phyloP scores from a whole-genome alignment of 257 asterid genomes.

The Thymus mandschuricus region DNA sequence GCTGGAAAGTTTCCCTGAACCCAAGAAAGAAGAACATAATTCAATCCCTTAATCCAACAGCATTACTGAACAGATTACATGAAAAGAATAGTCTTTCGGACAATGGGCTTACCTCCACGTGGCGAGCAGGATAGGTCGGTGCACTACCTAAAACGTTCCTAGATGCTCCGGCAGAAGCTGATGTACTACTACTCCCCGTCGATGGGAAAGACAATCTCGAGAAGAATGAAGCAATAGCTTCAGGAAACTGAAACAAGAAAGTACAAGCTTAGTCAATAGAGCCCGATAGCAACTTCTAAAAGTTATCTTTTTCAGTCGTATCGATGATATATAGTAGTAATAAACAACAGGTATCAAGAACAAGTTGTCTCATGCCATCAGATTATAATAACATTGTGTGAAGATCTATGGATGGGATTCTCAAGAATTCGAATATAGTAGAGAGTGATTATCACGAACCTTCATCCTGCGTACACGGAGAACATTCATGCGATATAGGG shows the following conservation, averaged over 20 bases:
- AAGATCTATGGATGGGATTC: conserved; percentile 10
- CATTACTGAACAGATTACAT: neutral
- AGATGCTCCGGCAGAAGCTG: conserved; percentile 58
- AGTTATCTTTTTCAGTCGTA: neutral
- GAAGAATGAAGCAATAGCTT: conserved; percentile 72
- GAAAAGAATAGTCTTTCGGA: neutral
- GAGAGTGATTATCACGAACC: conserved; percentile 44
- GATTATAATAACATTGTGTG: neutral
- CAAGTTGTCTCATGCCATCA: neutral
- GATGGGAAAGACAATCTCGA: conserved; percentile 78
- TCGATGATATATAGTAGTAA: neutral
- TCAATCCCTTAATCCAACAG: neutral
- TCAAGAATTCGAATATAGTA: conserved; percentile 7
- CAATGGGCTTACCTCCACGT: conserved; percentile 51
- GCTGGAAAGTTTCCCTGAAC: conserved; percentile 61
- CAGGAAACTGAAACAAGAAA: conserved; percentile 75
- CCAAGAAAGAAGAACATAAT: conserved; percentile 10
- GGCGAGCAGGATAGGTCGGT: conserved; percentile 59
- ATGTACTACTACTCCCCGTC: conserved; percentile 49
- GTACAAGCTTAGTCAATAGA: conserved; percentile 32
- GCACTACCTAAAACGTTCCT: conserved; percentile 66
- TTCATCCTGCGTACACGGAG: conserved; percentile 71
- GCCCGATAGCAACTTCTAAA: neutral
- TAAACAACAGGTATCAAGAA: neutral
- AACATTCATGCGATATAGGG: conserved; percentile 78